Base-by-base conservation (phyloP, 1,284 basidiomycete species). In the Tilletia walkeri region DNA sequence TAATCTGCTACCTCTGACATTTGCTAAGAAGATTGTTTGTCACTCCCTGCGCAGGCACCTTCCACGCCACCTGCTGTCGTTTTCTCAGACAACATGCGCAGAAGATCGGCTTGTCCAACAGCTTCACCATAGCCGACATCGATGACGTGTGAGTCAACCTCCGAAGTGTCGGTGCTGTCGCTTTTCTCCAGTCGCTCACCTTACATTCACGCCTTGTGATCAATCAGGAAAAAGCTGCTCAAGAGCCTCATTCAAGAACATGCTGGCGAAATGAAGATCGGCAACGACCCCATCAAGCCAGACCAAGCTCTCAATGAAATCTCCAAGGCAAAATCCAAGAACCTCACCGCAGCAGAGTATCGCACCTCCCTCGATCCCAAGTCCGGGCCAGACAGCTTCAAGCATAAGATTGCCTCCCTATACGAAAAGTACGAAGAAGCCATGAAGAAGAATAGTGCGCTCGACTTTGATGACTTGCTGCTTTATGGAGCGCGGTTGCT, bases 381-480 rank as follows among this genome's bases (percentile, higher is more conserved):
- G 7, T 61, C 24, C 24, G 24, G 24, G 24, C 24, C 24, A 7
- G 9, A n/a, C 56, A 18, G 10, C 16, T 61, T 24, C 14, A 38
- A 30, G 36, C 24, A 36, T 20, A 24, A 36, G 20, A 61, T 61
- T 18, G 56, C 78, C 4, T 67, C 87, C 69, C 84, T 92, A 10
- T 93, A 91, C 82, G 85, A 86, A 30, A 87, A 89, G 39, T 96
- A 95, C 81, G 89, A 93, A 77, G 85, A 85, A 16, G 85, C 85
- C 1, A 86, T 95, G 41, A 85, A 86, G 53, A 85, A 86, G 30
- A 88, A 86, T 71, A 92, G 92, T 73, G 89, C 91, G 39, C 86
- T 95, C 14, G 94, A 96, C 84, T 96, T 95, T 78, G 94, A 96
- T 80, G 94, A 95, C 81, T 85, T 95, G 30, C 86, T 96, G 0